A percentile compares a stretch with the other conserved stretches of the same genome.
Conservation (phyloP, 1,139 yeast genomes). For the Pichia sp. region DNA sequence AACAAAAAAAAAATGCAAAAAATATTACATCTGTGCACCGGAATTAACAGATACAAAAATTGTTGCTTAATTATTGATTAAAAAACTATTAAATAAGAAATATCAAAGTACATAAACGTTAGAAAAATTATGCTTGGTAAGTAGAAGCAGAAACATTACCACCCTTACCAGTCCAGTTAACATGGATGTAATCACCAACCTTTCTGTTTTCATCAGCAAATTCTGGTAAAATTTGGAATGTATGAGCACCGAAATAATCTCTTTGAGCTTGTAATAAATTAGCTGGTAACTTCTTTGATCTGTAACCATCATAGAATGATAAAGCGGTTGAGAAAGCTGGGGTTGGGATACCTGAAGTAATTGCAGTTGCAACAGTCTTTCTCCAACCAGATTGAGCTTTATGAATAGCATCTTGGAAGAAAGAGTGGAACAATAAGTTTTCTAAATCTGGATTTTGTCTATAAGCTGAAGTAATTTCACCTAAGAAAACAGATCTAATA, state of each 20-base stretch:
- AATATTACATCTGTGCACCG: background rate
- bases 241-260: conserved; percentile 99
- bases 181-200: conserved; percentile 78
- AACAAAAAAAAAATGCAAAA: background rate
- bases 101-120: background rate
- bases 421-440: conserved; percentile 91
- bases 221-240: conserved; percentile 92
- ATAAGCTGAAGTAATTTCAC: conserved; percentile 94
- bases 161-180: conserved; percentile 99
- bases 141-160: conserved; percentile 95
- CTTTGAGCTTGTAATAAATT: conserved; percentile 98
- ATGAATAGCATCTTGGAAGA: conserved; percentile 85
- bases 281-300: conserved; percentile 93
- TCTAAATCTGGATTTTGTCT: conserved; percentile 88
- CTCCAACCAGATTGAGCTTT: conserved; percentile 98
- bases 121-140: conserved; percentile 65
- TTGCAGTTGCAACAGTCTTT: conserved; percentile 71
- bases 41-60: no score
- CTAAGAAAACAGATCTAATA: conserved; percentile 96
- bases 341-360: conserved; percentile 85
- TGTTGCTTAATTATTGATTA: no score
- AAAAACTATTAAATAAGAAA: background rate
- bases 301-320: conserved; percentile 97
- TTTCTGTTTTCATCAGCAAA: conserved; percentile 68
- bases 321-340: conserved; percentile 98